Evolutionary conservation across 768 basidiomycete species (phyloP).

Genomic region (Neoboletus magnificus): DNA sequence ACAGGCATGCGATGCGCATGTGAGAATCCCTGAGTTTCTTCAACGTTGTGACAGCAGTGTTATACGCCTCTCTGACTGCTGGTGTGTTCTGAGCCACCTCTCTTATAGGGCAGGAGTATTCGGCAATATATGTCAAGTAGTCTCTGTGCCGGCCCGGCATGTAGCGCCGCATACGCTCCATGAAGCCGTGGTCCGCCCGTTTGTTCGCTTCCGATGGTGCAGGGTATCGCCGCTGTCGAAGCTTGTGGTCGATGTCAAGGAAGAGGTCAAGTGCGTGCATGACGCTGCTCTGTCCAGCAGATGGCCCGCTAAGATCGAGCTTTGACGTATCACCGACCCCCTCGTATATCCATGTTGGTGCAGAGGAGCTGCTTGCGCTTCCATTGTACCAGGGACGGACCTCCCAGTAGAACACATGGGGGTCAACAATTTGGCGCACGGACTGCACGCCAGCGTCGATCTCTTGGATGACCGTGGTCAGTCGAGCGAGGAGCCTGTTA

Average conservation of each 20-base stretch:
- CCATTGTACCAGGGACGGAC: conserved; percentile 94
- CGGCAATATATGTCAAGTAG: conserved; percentile 69
- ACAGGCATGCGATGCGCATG: conserved; percentile 84
- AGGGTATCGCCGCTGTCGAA: conserved; percentile 66
- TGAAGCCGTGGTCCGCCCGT: conserved; percentile 72
- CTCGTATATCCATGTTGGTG: conserved; percentile 71
- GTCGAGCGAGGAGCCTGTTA: conserved; percentile 63
- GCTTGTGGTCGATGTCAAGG: conserved; percentile 85
- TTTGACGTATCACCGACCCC: conserved; percentile 58
- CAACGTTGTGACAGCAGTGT: conserved; percentile 71
- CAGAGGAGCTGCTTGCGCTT: conserved; percentile 53
- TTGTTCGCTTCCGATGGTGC: conserved; percentile 63
- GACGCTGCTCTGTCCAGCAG: conserved; percentile 90
- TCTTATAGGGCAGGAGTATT: conserved; percentile 58
- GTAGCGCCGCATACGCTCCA: conserved; percentile 90
- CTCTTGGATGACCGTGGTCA: conserved; percentile 69
- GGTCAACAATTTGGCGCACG: conserved; percentile 72
- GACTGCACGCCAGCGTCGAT: conserved; percentile 67
- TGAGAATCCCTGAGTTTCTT: conserved; percentile 85
- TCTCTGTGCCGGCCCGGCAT: conserved; percentile 92
- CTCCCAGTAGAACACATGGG: conserved; percentile 84
- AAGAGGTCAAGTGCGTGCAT: conserved; percentile 86
- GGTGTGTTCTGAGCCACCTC: conserved; percentile 56
- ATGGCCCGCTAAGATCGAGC: conserved; percentile 80
- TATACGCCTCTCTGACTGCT: conserved; percentile 69